Base-by-base conservation (phyloP, 2,329 filamentous ascomycete species). In the Diaporthe sp. region DNA sequence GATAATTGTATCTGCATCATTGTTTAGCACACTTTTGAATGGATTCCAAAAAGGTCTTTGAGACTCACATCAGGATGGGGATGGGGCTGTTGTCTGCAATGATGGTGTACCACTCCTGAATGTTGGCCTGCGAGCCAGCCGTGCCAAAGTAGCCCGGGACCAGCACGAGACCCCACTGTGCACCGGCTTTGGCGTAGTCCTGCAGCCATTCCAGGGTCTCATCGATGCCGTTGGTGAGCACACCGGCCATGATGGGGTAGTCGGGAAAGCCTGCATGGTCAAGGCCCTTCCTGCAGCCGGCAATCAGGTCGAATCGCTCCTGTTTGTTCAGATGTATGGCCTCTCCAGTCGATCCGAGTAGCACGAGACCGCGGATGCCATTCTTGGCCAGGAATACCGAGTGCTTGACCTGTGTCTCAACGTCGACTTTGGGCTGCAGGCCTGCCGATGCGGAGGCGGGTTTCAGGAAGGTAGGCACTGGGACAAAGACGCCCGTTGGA, bases 111-210 rank as follows among this genome's bases (percentile, higher is more conserved):
- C 91, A 93, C 79, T 88, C 87, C 76, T 87, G 84, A 28, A 94
- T 86, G 4, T 90, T 90, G 68, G 89, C 87, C 81, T 93, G 91
- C 59, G 84, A 89, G 37, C 87, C 89, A 2, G 88, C 88, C 0
- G 86, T 83, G 3, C 90, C 91, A 82, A 93, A 94, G 81, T 93
- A 94, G 0, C 91, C 91, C 0, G 91, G 92, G 57, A 90, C 89
- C 61, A 94, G 86, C 49, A 91, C 89, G 75, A 93, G 84, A 31
- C 91, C 92, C 87, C 89, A 93, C 77, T 91, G 88, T 17, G 89
- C 89, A 15, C 91, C 90, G 0, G 91, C 90, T 58, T 87, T 84
- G 76, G 88, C 87, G 74, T 89, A 89, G 72, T 83, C 81, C 13
- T 81, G 77, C 73, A 87, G 75, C 80, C 90, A 89, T 74, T 88